A percentile compares a stretch with the other conserved stretches of the same genome.
These are phyloP conservation scores for Exophiala lecanii-corni DNA, from an alignment of 2,329 filamentous ascomycete genomes.

Conservation along the genomic window DNA sequence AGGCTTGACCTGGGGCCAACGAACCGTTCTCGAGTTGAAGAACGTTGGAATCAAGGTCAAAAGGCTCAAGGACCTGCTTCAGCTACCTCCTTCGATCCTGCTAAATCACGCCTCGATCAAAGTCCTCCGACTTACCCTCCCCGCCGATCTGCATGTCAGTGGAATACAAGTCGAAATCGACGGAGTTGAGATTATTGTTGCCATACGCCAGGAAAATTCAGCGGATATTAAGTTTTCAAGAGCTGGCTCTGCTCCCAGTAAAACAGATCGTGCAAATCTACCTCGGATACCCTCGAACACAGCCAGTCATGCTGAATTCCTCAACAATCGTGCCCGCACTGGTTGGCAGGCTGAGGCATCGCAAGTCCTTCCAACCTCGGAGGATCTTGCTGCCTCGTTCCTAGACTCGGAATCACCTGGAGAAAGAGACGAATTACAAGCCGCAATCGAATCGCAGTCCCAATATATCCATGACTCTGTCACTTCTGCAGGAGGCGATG, in stretches of 20 bases:
- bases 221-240: conserved; percentile 41
- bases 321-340: conserved; percentile 3
- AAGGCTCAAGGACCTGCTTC: conserved; percentile 23
- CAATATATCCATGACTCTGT: conserved; percentile 47
- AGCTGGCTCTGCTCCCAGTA: conserved; percentile 34
- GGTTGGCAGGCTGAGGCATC: conserved; percentile 12
- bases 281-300: conserved; percentile 19
- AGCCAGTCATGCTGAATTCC: conserved; percentile 29
- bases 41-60: conserved; percentile 60
- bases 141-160: conserved; percentile 81
- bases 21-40: conserved; percentile 77
- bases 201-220: conserved; percentile 12
- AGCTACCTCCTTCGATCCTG: conserved; percentile 24
- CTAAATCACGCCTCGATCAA: conserved; percentile 59
- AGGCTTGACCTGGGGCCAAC: conserved; percentile 75
- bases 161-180: conserved; percentile 78
- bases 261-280: conserved; percentile 26
- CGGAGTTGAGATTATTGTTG: conserved; percentile 61
- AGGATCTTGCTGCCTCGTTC: conserved; percentile 59
- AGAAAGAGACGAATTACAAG: conserved; percentile 55
- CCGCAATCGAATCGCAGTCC: conserved; percentile 50
- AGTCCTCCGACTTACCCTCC: conserved; percentile 73
- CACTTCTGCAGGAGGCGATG: conserved; percentile 47
- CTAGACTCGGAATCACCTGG: conserved; percentile 53
- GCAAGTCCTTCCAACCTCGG: conserved; percentile 47